A percentile compares a stretch with the other conserved stretches of the same genome.
These are phyloP conservation scores for Botryotinia calthae DNA, from an alignment of 2,329 filamentous ascomycete genomes.

Conservation along the genomic window DNA sequence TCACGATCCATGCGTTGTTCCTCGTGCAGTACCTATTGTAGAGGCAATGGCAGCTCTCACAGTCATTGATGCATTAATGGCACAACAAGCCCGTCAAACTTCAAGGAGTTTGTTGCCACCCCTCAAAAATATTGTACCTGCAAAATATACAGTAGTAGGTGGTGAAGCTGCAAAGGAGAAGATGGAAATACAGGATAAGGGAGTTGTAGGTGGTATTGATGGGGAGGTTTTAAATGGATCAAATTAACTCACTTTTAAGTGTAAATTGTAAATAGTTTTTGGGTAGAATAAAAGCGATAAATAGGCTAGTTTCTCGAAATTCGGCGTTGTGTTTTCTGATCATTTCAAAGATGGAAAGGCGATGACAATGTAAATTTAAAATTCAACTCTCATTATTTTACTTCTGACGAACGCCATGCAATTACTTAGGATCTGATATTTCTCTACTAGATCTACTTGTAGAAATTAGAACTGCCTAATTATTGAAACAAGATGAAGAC, in stretches of 20 bases:
- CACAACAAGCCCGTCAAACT: constrained; percentile 65
- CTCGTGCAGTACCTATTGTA: constrained; percentile 77
- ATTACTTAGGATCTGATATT: neutral
- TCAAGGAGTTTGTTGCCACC: constrained; percentile 47
- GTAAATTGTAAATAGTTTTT: constrained; percentile 2
- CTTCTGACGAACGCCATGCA: too few relatives aligned
- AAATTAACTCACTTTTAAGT: neutral
- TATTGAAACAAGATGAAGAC: neutral
- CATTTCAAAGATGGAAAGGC: neutral
- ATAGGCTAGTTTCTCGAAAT: neutral
- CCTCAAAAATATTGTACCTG: constrained; percentile 35
- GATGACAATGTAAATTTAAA: neutral
- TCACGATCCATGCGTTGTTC: constrained; percentile 88
- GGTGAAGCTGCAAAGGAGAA: constrained; percentile 25
- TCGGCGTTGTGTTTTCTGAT: neutral
- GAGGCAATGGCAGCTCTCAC: constrained; percentile 90
- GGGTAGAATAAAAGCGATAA: neutral
- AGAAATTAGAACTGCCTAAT: neutral
- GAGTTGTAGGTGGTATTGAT: constrained; percentile 19
- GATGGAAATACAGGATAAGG: constrained; percentile 21
- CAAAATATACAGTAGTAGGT: constrained; percentile 26
- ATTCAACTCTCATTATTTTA: neutral
- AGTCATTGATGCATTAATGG: constrained; percentile 81
- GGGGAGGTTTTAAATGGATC: neutral
- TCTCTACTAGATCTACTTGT: neutral